A percentile compares a stretch with the other conserved stretches of the same genome.
Evolutionary conservation across 805 yeast species (phyloP).

Genomic region (Cyberlindnera euphorbiiphila): DNA sequence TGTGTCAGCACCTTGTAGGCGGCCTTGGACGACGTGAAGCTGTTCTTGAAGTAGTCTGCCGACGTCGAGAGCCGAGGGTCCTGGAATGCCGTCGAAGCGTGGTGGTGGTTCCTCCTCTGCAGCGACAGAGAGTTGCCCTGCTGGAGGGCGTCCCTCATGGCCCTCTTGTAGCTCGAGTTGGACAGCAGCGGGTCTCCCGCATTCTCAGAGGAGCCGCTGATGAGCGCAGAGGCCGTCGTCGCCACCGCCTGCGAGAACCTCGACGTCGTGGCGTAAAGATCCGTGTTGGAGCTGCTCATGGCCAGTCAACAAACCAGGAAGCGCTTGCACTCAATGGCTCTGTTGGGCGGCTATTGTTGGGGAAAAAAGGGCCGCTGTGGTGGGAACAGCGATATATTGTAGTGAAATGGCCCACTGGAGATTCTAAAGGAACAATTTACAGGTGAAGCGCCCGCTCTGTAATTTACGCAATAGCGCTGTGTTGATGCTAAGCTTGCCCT

Average conservation of each 20-base stretch:
- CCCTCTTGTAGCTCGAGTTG: conserved; percentile 38
- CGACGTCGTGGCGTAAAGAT: conserved; percentile 30
- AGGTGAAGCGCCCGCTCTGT: too few relatives aligned
- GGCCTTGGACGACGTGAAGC: conserved; percentile 33
- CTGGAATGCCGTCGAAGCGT: conserved; percentile 26
- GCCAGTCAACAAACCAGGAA: too few relatives aligned
- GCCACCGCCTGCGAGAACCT: conserved; percentile 46
- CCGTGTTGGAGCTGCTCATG: conserved; percentile 14
- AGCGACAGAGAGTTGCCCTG: conserved; percentile 32
- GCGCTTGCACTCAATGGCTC: too few relatives aligned
- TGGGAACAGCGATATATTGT: too few relatives aligned
- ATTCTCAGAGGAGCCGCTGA: conserved; percentile 27
- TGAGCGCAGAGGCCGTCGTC: conserved; percentile 52
- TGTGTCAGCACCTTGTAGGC: conserved; percentile 46
- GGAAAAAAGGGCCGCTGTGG: too few relatives aligned
- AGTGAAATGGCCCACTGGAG: too few relatives aligned
- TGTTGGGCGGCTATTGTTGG: too few relatives aligned
- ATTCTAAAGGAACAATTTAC: too few relatives aligned
- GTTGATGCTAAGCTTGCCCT: too few relatives aligned
- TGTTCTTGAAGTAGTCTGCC: conserved; percentile 38
- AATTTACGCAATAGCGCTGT: too few relatives aligned
- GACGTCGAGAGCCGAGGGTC: conserved; percentile 29
- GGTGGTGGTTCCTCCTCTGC: conserved; percentile 30
- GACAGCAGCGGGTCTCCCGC: conserved; percentile 38
- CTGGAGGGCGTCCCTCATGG: conserved; percentile 42